A percentile compares a stretch with the other conserved stretches of the same genome.
Conservation (phyloP, 345 rosid genomes). For the Draba incana region DNA sequence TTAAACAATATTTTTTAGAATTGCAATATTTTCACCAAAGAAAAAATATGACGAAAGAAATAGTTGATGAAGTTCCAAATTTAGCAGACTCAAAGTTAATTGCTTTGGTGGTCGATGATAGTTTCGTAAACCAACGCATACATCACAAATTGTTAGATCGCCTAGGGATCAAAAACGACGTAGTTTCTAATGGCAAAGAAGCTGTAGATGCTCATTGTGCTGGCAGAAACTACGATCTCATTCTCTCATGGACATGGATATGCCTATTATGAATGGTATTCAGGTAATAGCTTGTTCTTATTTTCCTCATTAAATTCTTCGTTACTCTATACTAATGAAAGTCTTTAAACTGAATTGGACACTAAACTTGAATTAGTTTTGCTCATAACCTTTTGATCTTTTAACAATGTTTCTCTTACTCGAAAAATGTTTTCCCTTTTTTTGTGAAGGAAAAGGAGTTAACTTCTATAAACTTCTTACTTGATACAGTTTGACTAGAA, state of each 20-base stretch:
- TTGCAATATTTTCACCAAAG: neutral
- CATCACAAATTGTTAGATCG: slow-evolving; percentile 57
- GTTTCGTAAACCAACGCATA: slow-evolving; percentile 48
- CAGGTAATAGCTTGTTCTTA: slow-evolving; percentile 51
- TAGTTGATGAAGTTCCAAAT: slow-evolving; percentile 22
- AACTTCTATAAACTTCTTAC: too few relatives aligned
- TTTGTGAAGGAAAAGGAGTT: too few relatives aligned
- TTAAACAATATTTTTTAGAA: neutral
- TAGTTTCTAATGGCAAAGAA: slow-evolving; percentile 65
- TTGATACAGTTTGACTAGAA: too few relatives aligned
- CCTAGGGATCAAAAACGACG: slow-evolving; percentile 57
- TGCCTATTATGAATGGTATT: slow-evolving; percentile 89
- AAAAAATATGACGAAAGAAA: neutral
- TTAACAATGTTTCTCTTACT: neutral
- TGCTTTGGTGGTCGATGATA: slow-evolving; percentile 78
- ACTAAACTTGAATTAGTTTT: too few relatives aligned
- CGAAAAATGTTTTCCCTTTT: too few relatives aligned
- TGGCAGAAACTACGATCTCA: slow-evolving; percentile 68
- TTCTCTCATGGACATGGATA: slow-evolving; percentile 85
- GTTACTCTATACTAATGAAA: too few relatives aligned
- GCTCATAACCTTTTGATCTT: too few relatives aligned
- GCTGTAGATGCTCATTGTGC: slow-evolving; percentile 66
- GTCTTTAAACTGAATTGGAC: neutral
- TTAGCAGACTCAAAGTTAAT: slow-evolving; percentile 38
- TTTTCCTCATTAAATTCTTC: neutral